Conservation (phyloP, 2,329 filamentous ascomycete genomes). For the Xylaria sp. region DNA sequence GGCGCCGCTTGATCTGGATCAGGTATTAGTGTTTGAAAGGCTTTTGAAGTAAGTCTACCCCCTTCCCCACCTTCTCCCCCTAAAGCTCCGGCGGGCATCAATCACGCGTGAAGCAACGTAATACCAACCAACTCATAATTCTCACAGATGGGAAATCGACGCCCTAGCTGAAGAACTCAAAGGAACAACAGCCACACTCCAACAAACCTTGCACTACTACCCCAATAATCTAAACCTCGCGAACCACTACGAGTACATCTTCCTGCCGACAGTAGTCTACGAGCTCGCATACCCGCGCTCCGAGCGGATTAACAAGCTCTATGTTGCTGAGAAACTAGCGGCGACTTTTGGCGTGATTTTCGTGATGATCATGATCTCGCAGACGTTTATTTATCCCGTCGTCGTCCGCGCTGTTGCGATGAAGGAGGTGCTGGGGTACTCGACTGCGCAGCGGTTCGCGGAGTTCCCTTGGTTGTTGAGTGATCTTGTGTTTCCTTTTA, state of each 20-base stretch:
- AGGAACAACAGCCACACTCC: conserved; percentile 67
- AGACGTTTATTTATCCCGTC: conserved; percentile 77
- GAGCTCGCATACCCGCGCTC: conserved; percentile 77
- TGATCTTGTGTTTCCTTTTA: conserved; percentile 78
- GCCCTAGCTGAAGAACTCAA: conserved; percentile 68
- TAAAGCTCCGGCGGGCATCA: too few relatives aligned
- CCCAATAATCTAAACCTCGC: conserved; percentile 69
- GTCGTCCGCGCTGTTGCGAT: conserved; percentile 70
- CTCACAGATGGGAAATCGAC: conserved; percentile 61
- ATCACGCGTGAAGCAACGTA: background rate
- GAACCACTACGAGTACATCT: conserved; percentile 75
- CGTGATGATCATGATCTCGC: conserved; percentile 79
- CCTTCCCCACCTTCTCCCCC: too few relatives aligned
- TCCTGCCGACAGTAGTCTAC: conserved; percentile 78
- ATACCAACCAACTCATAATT: conserved; percentile 33
- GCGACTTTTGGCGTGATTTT: conserved; percentile 76
- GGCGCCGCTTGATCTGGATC: conserved; percentile 63
- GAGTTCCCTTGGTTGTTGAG: conserved; percentile 77
- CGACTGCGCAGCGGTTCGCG: conserved; percentile 64
- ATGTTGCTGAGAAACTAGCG: conserved; percentile 73
- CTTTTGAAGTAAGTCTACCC: conserved; percentile 55
- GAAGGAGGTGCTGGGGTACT: conserved; percentile 69
- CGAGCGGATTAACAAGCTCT: conserved; percentile 73
- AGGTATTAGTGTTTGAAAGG: conserved; percentile 67
- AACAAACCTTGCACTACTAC: conserved; percentile 58